A percentile compares a stretch with the other conserved stretches of the same genome.
Conservation (phyloP, 257 asterid species). For the Solanum chiquidenum region DNA sequence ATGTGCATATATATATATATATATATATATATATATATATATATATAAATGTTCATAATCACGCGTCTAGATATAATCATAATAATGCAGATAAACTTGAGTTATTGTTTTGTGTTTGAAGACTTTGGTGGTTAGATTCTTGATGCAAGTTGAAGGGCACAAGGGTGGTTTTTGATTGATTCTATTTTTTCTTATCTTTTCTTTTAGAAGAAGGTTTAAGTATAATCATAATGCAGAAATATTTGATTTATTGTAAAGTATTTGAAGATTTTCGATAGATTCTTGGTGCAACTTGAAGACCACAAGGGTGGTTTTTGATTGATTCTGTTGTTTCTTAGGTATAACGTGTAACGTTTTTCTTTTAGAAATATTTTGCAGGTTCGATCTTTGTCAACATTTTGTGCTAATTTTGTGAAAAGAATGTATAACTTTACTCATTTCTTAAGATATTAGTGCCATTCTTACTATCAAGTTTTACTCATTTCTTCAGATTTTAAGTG, state of each 20-base stretch:
- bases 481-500: constrained; percentile 60
- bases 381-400: background rate
- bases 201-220: background rate
- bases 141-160: background rate
- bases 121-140: background rate
- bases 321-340: background rate
- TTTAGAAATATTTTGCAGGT: background rate
- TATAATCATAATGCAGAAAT: background rate
- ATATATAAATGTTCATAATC: background rate
- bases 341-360: background rate
- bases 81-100: background rate
- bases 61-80: background rate
- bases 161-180: background rate
- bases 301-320: background rate
- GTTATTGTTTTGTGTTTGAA: background rate
- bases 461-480: background rate
- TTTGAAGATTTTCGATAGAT: background rate
- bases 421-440: background rate
- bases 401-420: background rate
- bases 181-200: background rate
- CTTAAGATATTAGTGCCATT: background rate
- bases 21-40: no score
- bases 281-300: background rate
- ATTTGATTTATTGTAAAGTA: background rate
- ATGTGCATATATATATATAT: no score